phyloP scores from a whole-genome alignment of 163 green algal genomes.

The Trebouxiophyceae sp. region DNA sequence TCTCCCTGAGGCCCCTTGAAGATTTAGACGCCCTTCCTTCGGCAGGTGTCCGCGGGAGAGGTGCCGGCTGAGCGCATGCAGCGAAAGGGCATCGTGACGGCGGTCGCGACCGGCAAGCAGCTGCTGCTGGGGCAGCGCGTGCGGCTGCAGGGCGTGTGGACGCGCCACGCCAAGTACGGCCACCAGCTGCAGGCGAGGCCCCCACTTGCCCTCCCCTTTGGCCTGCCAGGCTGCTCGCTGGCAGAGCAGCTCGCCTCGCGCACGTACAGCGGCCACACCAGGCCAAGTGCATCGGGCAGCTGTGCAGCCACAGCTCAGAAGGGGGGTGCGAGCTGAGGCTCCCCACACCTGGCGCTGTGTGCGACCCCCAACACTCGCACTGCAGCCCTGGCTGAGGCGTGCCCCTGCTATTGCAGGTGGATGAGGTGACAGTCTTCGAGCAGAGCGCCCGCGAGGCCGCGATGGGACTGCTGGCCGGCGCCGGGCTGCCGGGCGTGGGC shows the following conservation, averaged over 20 bases:
- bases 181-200: conserved; percentile 18
- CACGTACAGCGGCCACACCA: too few species aligned
- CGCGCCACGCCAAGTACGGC: conserved; percentile 29
- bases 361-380: too few species aligned
- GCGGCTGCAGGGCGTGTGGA: conserved; percentile 26
- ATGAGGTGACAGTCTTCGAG: background rate
- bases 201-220: conserved; percentile 27
- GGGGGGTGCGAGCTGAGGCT: too few species aligned
- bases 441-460: background rate
- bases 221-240: background rate
- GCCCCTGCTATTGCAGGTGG: background rate
- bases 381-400: too few species aligned
- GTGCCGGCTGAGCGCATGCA: background rate
- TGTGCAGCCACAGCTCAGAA: too few species aligned
- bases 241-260: too few species aligned
- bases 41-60: background rate
- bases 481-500: conserved; percentile 26
- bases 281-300: too few species aligned
- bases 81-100: conserved; percentile 13
- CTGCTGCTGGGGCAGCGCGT: conserved; percentile 25
- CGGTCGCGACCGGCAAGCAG: conserved; percentile 23
- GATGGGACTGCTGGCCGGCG: background rate
- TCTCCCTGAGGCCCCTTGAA: too few species aligned
- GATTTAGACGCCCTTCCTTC: too few species aligned
- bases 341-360: too few species aligned